phyloP scores from a whole-genome alignment of 805 yeast genomes.

The Metschnikowia shivogae region DNA sequence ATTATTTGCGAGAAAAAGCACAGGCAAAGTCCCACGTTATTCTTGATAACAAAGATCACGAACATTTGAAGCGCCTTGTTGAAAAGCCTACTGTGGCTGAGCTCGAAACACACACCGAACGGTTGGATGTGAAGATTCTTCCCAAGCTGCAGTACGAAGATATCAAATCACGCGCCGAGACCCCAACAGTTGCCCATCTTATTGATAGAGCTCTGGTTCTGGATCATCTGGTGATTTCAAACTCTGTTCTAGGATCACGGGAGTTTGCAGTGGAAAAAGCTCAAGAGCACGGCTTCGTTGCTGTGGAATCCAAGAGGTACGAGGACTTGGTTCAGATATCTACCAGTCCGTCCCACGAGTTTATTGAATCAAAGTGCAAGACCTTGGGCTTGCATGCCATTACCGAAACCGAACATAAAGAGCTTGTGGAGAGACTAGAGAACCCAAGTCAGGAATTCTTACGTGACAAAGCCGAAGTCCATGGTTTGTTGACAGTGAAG shows the following conservation, averaged over 20 bases:
- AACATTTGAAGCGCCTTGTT: constrained; percentile 14
- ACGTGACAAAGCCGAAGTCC: neutral
- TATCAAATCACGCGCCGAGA: constrained; percentile 1
- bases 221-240: neutral
- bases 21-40: constrained; percentile 2
- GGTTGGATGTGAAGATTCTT: neutral
- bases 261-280: constrained; percentile 8
- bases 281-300: constrained; percentile 3
- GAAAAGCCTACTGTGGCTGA: constrained; percentile 17
- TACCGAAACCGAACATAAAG: constrained; percentile 9
- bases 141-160: neutral
- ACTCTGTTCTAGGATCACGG: neutral
- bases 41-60: neutral
- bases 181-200: constrained; percentile 6
- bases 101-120: constrained; percentile 12
- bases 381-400: constrained; percentile 14
- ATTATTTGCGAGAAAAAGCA: constrained; percentile 9
- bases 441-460: constrained; percentile 6
- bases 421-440: constrained; percentile 3
- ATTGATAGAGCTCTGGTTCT: constrained; percentile 4
- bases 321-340: neutral
- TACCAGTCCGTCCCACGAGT: constrained; percentile 4
- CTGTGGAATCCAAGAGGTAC: constrained; percentile 1
- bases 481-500: constrained; percentile 7
- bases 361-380: constrained; percentile 9